phyloP scores from a whole-genome alignment of 73 alveolate species.

The Effrenium voratum region DNA sequence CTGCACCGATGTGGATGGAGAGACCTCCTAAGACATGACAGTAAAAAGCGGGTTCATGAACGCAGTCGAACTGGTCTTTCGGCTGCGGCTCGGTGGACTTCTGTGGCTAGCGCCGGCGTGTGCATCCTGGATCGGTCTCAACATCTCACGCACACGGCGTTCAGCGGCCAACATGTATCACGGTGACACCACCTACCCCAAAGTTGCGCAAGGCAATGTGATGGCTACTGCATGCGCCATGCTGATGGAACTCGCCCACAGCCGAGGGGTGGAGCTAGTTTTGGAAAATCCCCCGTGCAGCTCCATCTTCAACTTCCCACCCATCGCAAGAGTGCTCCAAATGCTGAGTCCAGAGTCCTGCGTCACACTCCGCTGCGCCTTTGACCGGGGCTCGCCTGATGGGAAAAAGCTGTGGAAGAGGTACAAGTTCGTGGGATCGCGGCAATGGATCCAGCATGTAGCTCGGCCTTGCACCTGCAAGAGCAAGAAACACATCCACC shows the following conservation, averaged over 20 bases:
- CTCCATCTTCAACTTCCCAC: background rate
- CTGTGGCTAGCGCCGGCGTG: background rate
- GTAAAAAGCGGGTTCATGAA: background rate
- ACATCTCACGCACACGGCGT: background rate
- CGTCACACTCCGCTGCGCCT: background rate
- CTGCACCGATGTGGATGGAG: background rate
- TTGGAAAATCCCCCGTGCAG: background rate
- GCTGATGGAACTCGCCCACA: background rate
- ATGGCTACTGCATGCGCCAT: background rate
- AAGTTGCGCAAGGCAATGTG: background rate
- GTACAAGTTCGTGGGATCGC: background rate
- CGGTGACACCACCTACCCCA: background rate
- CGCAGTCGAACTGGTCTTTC: background rate
- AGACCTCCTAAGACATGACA: background rate
- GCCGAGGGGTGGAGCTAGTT: background rate
- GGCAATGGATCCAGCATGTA: background rate
- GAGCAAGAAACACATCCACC: background rate
- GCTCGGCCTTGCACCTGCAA: background rate
- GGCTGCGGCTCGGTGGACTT: background rate
- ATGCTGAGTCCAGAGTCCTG: background rate
- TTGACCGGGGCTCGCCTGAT: background rate
- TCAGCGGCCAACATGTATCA: background rate
- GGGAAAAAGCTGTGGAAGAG: background rate
- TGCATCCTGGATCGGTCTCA: background rate
- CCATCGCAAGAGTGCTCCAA: background rate